A percentile compares a stretch with the other conserved stretches of the same genome.
Evolutionary conservation across 2,329 filamentous ascomycete genomes (phyloP).

Genomic region (Dothistroma pini): DNA sequence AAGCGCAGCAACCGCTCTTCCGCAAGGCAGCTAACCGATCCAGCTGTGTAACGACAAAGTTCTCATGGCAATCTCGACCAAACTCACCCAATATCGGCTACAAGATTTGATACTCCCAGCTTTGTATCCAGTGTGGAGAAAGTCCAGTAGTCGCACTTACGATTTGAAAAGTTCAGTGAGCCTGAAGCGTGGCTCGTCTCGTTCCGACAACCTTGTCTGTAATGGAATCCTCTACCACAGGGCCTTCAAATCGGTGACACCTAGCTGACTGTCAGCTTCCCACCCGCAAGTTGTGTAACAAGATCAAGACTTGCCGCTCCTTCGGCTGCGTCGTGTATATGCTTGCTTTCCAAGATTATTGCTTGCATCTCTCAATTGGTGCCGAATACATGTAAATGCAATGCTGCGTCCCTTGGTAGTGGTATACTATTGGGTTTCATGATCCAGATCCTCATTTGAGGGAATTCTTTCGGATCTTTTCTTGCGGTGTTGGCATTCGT

Average conservation of each 20-base stretch:
- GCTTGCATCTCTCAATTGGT: not conserved
- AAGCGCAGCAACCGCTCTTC: not conserved
- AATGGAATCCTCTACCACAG: not conserved
- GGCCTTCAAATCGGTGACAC: not conserved
- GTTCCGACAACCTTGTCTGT: not conserved
- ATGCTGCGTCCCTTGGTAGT: not conserved
- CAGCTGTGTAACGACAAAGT: not conserved
- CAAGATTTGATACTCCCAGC: not conserved
- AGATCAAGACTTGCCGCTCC: not conserved
- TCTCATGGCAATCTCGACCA: not conserved
- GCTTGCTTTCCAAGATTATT: not conserved
- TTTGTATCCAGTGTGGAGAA: not conserved
- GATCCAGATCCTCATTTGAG: no score
- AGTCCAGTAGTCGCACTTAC: not conserved
- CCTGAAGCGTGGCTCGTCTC: not conserved
- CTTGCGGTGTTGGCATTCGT: not conserved
- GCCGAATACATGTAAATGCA: not conserved
- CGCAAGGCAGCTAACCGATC: slow-evolving; percentile 1
- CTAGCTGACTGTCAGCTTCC: not conserved
- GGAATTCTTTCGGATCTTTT: not conserved
- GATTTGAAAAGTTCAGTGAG: not conserved
- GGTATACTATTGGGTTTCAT: not conserved
- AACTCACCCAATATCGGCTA: not conserved
- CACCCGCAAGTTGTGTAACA: not conserved
- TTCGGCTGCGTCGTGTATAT: not conserved